Evolutionary conservation across 2,329 filamentous ascomycete species (phyloP).

Genomic region (Thelonectria discophora): DNA sequence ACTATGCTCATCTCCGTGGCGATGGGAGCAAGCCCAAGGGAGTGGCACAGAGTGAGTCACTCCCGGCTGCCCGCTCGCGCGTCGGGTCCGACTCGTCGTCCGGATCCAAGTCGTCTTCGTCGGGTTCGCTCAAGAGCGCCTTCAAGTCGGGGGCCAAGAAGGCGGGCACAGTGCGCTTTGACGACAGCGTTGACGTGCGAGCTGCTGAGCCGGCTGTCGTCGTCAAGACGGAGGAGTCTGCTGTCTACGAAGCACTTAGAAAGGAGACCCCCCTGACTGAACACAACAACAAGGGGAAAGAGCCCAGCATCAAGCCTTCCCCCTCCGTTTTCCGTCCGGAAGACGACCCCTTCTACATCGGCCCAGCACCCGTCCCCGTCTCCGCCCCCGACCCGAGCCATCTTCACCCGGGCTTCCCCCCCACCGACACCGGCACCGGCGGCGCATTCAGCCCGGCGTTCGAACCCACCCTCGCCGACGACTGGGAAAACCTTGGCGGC

Average conservation of each 20-base stretch:
- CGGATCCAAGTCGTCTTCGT: neutral
- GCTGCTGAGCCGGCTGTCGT: conserved; percentile 22
- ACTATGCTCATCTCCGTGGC: too few relatives aligned
- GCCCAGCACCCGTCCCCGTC: neutral
- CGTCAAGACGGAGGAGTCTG: conserved; percentile 23
- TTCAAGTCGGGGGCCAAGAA: conserved; percentile 38
- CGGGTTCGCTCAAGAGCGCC: conserved; percentile 31
- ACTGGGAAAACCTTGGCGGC: conserved; percentile 16
- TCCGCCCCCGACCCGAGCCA: neutral
- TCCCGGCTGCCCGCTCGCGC: neutral
- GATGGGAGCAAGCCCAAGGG: neutral
- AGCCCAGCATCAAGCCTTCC: neutral
- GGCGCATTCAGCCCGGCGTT: conserved; percentile 40
- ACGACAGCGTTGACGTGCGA: conserved; percentile 33
- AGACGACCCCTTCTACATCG: neutral
- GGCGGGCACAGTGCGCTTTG: conserved; percentile 35
- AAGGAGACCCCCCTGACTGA: neutral
- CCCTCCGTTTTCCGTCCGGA: neutral
- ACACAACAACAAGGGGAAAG: neutral
- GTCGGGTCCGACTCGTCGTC: neutral
- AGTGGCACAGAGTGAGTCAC: neutral
- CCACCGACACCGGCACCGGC: neutral
- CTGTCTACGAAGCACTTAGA: neutral
- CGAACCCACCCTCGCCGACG: conserved; percentile 5
- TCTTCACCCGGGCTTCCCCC: conserved; percentile 20